Evolutionary conservation across 306 rosid genomes (phyloP).

Genomic region (Quercus robur): DNA sequence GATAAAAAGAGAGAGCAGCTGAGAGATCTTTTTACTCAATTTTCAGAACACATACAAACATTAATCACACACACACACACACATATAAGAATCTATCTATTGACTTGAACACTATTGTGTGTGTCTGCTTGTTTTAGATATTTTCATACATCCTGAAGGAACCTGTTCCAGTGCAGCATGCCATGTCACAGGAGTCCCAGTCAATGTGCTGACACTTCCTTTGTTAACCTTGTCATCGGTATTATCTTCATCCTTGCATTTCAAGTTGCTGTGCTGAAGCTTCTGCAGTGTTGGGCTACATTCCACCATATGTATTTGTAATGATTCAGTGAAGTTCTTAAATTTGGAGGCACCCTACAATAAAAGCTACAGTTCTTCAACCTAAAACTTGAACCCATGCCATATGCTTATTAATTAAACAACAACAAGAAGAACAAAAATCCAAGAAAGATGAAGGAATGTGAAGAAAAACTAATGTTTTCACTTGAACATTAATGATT

Average conservation of each 20-base stretch:
- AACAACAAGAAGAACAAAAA: not conserved
- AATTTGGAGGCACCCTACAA: constrained; percentile 79
- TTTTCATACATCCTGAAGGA: constrained; percentile 80
- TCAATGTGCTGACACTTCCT: constrained; percentile 57
- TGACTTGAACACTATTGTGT: not conserved
- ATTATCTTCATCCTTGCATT: constrained; percentile 57
- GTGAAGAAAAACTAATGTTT: not conserved
- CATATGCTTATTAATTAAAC: not conserved
- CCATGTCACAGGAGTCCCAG: constrained; percentile 83
- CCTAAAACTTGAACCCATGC: not conserved
- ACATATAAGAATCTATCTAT: not conserved
- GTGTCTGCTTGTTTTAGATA: constrained; percentile 17
- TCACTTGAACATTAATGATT: not conserved
- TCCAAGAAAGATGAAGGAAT: not conserved
- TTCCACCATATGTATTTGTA: constrained; percentile 83
- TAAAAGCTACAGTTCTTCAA: constrained; percentile 9
- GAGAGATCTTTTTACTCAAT: not conserved
- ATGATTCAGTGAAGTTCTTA: constrained; percentile 57
- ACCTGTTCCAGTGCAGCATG: constrained; percentile 86
- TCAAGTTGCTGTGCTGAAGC: constrained; percentile 75
- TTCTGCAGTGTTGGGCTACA: constrained; percentile 86
- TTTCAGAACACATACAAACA: not conserved
- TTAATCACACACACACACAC: too few relatives aligned
- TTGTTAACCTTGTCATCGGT: constrained; percentile 34
- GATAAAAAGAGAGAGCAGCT: not conserved